Conservation (phyloP, 2,329 filamentous ascomycete species). For the Coniochaeta pulveracea region DNA sequence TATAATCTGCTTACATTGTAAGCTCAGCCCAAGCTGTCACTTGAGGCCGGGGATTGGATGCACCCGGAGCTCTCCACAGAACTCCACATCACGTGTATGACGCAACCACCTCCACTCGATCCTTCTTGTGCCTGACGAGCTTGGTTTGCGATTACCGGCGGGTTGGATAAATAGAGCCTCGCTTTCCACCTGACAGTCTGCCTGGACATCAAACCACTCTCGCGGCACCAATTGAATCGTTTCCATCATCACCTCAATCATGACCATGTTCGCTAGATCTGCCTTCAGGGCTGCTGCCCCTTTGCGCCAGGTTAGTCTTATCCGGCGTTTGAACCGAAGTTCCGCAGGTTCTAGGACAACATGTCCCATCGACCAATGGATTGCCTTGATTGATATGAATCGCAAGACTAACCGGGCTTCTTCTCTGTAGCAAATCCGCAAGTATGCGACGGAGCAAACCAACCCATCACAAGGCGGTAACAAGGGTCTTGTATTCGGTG, state of each 20-base stretch:
- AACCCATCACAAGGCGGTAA: constrained; percentile 35
- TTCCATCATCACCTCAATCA: constrained; percentile 3
- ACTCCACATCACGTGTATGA: constrained; percentile 4
- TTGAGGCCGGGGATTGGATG: no score
- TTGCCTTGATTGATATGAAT: not conserved
- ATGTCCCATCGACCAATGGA: no score
- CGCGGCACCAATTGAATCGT: not conserved
- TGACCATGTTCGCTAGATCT: constrained; percentile 57
- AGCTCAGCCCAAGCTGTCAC: no score
- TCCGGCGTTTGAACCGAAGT: constrained; percentile 1
- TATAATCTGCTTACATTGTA: no score
- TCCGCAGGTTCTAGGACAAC: no score
- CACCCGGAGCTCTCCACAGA: no score
- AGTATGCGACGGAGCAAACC: constrained; percentile 60
- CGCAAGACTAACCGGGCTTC: constrained; percentile 7
- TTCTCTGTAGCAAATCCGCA: constrained; percentile 34
- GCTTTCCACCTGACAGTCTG: no score
- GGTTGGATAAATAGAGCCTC: no score
- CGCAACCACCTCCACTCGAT: no score
- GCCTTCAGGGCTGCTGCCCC: constrained; percentile 54
- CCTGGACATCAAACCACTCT: not conserved
- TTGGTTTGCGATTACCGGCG: no score
- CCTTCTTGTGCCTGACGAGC: no score
- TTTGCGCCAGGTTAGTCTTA: constrained; percentile 46
- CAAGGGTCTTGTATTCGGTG: constrained; percentile 49